Conservation (phyloP, 2,329 filamentous ascomycete genomes). For the Penicillium sp. region DNA sequence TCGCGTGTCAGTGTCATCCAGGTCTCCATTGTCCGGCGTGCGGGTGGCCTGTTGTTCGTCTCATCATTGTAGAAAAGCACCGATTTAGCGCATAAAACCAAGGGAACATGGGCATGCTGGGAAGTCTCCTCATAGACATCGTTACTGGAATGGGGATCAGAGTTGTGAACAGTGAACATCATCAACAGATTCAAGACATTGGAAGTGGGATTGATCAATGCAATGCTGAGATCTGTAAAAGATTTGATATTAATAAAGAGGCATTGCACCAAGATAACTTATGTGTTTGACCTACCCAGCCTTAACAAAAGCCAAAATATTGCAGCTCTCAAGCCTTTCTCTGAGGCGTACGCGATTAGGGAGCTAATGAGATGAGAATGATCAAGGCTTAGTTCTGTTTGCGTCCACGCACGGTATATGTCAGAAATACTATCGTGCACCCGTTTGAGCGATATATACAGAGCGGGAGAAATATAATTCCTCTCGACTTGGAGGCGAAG, state of each 20-base stretch:
- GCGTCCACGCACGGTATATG: not conserved
- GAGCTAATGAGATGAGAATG: not conserved
- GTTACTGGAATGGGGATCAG: not conserved
- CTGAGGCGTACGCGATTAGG: not conserved
- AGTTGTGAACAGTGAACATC: not conserved
- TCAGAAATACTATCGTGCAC: not conserved
- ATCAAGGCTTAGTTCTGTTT: not conserved
- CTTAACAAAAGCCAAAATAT: slow-evolving; percentile 28
- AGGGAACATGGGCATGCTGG: slow-evolving; percentile 21
- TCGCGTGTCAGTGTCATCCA: slow-evolving; percentile 25
- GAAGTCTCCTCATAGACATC: slow-evolving; percentile 9
- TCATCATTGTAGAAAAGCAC: slow-evolving; percentile 19
- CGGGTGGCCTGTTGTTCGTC: slow-evolving; percentile 11
- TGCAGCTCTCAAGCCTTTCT: slow-evolving; percentile 19
- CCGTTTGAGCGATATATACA: not conserved
- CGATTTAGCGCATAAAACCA: slow-evolving; percentile 25
- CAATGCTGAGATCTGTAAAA: slow-evolving; percentile 1
- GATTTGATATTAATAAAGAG: not conserved
- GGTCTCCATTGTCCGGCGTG: slow-evolving; percentile 9
- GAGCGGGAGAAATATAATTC: not conserved
- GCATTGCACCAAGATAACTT: not conserved
- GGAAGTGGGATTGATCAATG: not conserved
- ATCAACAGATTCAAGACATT: not conserved
- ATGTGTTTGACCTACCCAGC: slow-evolving; percentile 22
- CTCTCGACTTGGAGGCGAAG: not conserved